Percentiles rank a stretch among this genome's conserved stretches.
Evolutionary conservation across 305 asterid genomes (phyloP).

Genomic region (Ilex paraguariensis): DNA sequence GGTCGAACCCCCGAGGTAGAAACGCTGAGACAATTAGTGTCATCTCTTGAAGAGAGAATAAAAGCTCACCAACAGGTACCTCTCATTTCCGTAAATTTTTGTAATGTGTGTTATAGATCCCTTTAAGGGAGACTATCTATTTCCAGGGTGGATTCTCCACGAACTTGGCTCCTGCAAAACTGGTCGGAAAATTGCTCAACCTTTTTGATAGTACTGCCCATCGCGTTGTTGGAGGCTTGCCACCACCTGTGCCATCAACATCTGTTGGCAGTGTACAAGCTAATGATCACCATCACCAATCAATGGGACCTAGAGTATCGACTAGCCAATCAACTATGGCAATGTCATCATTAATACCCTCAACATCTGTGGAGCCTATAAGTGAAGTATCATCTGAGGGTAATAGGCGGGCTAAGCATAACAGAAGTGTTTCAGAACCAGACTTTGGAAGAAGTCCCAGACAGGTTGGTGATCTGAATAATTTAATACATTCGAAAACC

Average conservation of each 20-base stretch:
- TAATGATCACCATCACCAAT: conserved; percentile 42
- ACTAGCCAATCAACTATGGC: not conserved
- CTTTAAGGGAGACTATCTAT: not conserved
- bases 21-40: conserved; percentile 49
- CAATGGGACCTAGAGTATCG: conserved; percentile 56
- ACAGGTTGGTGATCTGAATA: conserved; percentile 54
- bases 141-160: conserved; percentile 87
- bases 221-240: conserved; percentile 73
- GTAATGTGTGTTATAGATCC: not conserved
- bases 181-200: conserved; percentile 64
- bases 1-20: conserved; percentile 74
- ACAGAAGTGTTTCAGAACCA: conserved; percentile 95
- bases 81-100: conserved; percentile 9
- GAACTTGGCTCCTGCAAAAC: conserved; percentile 67
- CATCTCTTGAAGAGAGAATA: conserved; percentile 80
- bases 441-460: conserved; percentile 91
- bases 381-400: conserved; percentile 55
- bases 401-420: conserved; percentile 53
- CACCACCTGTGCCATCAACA: conserved; percentile 59
- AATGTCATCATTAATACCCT: conserved; percentile 57
- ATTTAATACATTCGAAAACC: not conserved
- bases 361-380: conserved; percentile 64
- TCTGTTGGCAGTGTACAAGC: conserved; percentile 40
- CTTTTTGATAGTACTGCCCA: conserved; percentile 27
- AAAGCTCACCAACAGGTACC: conserved; percentile 79